Evolutionary conservation across 2,329 filamentous ascomycete genomes (phyloP).

Genomic region (Monosporascus sp.): DNA sequence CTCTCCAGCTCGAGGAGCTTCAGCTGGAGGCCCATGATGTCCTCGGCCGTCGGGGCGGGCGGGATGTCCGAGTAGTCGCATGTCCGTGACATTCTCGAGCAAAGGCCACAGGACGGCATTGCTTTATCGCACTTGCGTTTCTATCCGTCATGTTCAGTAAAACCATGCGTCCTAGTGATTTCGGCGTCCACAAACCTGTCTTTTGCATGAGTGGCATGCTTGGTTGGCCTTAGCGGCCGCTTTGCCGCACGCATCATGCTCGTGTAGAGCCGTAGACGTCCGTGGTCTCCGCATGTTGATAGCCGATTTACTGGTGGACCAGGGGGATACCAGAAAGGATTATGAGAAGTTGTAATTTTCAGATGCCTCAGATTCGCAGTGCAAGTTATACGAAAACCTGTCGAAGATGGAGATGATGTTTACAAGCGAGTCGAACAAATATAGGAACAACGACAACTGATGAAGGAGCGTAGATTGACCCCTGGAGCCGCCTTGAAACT

Average conservation of each 20-base stretch:
- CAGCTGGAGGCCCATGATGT: slow-evolving; percentile 32
- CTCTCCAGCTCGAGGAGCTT: slow-evolving; percentile 34
- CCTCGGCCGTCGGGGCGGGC: slow-evolving; percentile 32
- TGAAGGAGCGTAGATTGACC: too few relatives aligned
- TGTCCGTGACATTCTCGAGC: slow-evolving; percentile 33
- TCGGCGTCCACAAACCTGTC: not conserved
- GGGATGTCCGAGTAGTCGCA: slow-evolving; percentile 37
- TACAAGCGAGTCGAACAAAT: too few relatives aligned
- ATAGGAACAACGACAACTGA: too few relatives aligned
- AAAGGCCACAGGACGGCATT: slow-evolving; percentile 43
- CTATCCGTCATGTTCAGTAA: slow-evolving; percentile 23
- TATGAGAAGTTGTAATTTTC: too few relatives aligned
- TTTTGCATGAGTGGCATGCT: not conserved
- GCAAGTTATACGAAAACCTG: too few relatives aligned
- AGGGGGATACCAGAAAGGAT: too few relatives aligned
- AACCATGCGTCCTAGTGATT: not conserved
- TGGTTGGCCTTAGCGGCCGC: not conserved
- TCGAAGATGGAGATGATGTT: too few relatives aligned
- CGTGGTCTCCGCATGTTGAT: not conserved
- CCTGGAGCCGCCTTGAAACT: too few relatives aligned
- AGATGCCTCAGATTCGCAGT: too few relatives aligned
- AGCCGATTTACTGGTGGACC: not conserved
- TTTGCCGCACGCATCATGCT: not conserved
- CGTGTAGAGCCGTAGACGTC: not conserved
- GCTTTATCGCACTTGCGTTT: slow-evolving; percentile 49